These are phyloP conservation scores for Xylaria nigripes DNA, from an alignment of 495 filamentous ascomycete genomes.

Conservation along the genomic window DNA sequence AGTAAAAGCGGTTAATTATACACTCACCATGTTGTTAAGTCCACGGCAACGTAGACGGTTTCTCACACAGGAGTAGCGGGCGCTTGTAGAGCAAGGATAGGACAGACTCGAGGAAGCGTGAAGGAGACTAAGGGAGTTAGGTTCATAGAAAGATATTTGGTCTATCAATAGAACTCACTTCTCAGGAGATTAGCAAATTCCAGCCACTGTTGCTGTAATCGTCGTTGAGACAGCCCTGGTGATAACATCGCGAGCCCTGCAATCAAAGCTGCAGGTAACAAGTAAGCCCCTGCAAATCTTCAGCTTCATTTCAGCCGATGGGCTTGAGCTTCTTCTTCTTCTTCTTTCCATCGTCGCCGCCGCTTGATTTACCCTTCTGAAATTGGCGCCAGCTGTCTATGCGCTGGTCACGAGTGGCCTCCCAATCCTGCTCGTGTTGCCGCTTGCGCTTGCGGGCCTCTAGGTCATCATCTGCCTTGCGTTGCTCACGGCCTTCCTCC, in stretches of 20 bases:
- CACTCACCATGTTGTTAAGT: conserved; percentile 5
- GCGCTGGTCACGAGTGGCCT: conserved; percentile 79
- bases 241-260: neutral
- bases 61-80: neutral
- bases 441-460: conserved; percentile 85
- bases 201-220: neutral
- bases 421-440: conserved; percentile 89
- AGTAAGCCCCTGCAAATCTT: conserved; percentile 3
- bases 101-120: conserved; percentile 5
- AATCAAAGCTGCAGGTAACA: neutral
- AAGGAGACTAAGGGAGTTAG: conserved; percentile 29
- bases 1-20: neutral
- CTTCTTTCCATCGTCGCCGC: conserved; percentile 71
- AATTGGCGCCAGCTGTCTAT: conserved; percentile 95
- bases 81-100: neutral
- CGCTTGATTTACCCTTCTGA: conserved; percentile 56
- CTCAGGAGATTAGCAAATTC: conserved; percentile 7
- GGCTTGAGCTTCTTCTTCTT: conserved; percentile 81
- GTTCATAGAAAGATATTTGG: conserved; percentile 20
- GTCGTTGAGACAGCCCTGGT: neutral
- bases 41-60: neutral
- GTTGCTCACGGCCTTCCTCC: conserved; percentile 89
- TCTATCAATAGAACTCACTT: conserved; percentile 32
- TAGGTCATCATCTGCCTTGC: conserved; percentile 77
- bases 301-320: conserved; percentile 30